Evolutionary conservation across 768 basidiomycete genomes (phyloP), one percentile per base, ranked within the genome.

Genomic region (Sarcodon sp.): DNA sequence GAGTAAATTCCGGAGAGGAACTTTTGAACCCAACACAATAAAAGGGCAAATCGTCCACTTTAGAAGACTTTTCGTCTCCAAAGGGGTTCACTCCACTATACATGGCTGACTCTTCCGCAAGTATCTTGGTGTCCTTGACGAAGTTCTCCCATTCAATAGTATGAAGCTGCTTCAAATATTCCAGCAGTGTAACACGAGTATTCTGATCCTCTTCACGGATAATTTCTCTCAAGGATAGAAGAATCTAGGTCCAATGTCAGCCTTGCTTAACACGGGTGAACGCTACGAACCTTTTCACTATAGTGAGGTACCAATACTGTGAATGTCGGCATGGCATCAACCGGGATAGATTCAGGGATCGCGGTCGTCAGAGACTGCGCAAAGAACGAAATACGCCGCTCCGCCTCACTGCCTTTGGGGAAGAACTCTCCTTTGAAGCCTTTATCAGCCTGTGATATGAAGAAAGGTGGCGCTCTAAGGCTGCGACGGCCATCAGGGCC

Each of bases 301-400:
- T 99, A 99, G 66, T 99, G 96, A 11, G 96, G 96, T 0, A 92
- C 96, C 47, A 99, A 70, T 18, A 99, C 93, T 41, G 96, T 98
- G 72, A 99, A 99, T 0, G 94, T 97, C 2, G 96, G 96, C 96
- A 99, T 98, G n/a, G 92, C 88, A 63, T 98, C 93, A 38, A 99
- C 90, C 11, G 93, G 91, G 33, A 98, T 66, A 7, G 96, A 86
- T 55, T 89, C 84, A 15, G 94, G 96, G 45, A 98, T 80, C 44
- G 82, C 73, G n/a, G 92, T 96, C 6, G 96, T 98, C 56, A 99
- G 73, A 4, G 90, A 94, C 65, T 97, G 94, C 27, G 96, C 91
- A 62, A 98, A 98, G 80, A 98, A 99, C 15, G 93, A 97, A 57
- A 99, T 97, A 46, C 96, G 79, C 45, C 96, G 84, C 61, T 98